phyloP scores from a whole-genome alignment of 768 basidiomycete species.

The Chalciporus chontae region DNA sequence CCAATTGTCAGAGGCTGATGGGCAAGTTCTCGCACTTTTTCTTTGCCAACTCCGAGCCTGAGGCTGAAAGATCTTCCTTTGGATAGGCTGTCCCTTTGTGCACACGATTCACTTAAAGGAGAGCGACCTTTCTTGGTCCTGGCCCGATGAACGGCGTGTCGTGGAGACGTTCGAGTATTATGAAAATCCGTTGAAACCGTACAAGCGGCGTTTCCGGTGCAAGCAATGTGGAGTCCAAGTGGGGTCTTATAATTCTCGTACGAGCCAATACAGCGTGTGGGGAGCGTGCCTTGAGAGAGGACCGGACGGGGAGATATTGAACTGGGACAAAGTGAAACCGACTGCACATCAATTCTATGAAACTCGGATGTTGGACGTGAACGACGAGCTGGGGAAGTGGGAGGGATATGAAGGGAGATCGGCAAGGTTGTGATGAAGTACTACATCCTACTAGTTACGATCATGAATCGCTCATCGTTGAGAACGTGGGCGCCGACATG shows the following conservation, averaged over 20 bases:
- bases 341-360: conserved; percentile 63
- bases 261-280: conserved; percentile 53
- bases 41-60: background rate
- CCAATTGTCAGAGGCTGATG: conserved; percentile 59
- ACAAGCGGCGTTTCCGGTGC: conserved; percentile 64
- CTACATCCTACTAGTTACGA: background rate
- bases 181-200: conserved; percentile 45
- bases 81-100: conserved; percentile 48
- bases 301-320: conserved; percentile 44
- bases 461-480: background rate
- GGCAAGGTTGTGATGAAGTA: conserved; percentile 22
- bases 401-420: conserved; percentile 58
- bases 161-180: conserved; percentile 43
- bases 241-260: conserved; percentile 49
- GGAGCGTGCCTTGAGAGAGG: conserved; percentile 55
- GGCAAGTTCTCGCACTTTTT: conserved; percentile 33
- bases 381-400: conserved; percentile 61
- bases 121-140: conserved; percentile 50
- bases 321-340: conserved; percentile 55
- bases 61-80: conserved; percentile 1
- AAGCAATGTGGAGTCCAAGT: conserved; percentile 55
- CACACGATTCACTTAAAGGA: conserved; percentile 56
- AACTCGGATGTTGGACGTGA: conserved; percentile 54
- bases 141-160: conserved; percentile 24
- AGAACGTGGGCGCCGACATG: background rate